phyloP scores from a whole-genome alignment of 2,329 filamentous ascomycete species.

The Cercospora canescens region DNA sequence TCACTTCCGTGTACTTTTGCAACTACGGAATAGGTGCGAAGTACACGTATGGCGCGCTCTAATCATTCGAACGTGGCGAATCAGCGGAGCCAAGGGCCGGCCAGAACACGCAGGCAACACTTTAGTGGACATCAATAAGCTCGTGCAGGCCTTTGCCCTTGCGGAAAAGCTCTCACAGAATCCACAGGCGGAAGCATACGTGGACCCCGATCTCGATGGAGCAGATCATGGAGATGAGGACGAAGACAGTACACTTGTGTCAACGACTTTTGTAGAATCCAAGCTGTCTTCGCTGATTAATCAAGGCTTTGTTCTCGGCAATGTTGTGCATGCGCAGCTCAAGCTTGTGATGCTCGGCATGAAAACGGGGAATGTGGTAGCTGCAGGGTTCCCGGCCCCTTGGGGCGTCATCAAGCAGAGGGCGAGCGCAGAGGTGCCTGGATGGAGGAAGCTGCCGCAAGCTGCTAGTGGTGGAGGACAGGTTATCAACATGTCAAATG shows the following conservation, averaged over 20 bases:
- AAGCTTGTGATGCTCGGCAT: slow-evolving; percentile 83
- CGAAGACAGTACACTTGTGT: slow-evolving; percentile 39
- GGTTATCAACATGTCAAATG: slow-evolving; percentile 59
- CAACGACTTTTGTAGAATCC: slow-evolving; percentile 61
- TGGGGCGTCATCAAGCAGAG: slow-evolving; percentile 67
- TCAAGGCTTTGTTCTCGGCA: slow-evolving; percentile 80
- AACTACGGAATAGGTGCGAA: slow-evolving; percentile 74
- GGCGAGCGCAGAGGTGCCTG: slow-evolving; percentile 64
- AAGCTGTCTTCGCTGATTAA: slow-evolving; percentile 74
- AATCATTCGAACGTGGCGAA: slow-evolving; percentile 72
- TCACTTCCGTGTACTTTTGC: slow-evolving; percentile 71
- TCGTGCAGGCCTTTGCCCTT: slow-evolving; percentile 64
- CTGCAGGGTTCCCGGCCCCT: slow-evolving; percentile 73
- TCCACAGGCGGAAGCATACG: slow-evolving; percentile 38
- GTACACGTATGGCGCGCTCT: slow-evolving; percentile 83
- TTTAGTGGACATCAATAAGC: slow-evolving; percentile 69
- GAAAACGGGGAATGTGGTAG: slow-evolving; percentile 52
- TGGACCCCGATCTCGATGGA: slow-evolving; percentile 49
- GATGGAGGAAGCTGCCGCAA: slow-evolving; percentile 63
- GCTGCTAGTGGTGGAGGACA: slow-evolving; percentile 45
- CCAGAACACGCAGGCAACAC: slow-evolving; percentile 52
- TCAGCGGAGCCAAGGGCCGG: slow-evolving; percentile 69
- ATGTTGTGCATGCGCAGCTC: slow-evolving; percentile 73
- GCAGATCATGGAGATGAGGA: slow-evolving; percentile 33
- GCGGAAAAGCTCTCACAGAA: slow-evolving; percentile 57